Conservation (phyloP, 345 rosid genomes). For the Citrus medica region DNA sequence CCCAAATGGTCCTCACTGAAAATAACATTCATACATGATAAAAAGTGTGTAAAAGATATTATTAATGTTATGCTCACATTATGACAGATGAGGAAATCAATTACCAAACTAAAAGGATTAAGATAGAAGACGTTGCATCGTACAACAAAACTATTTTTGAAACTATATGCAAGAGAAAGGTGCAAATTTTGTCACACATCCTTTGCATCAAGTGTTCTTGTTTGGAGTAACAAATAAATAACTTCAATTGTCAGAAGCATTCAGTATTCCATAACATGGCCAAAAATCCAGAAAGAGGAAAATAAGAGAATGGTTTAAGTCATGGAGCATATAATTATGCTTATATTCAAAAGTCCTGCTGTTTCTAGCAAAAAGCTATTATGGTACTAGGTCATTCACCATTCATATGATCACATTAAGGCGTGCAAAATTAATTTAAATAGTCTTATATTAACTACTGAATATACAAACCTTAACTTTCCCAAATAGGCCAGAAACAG, state of each 20-base stretch:
- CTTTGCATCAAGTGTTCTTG: not conserved
- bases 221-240: not conserved
- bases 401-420: not conserved
- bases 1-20: slow-evolving; percentile 34
- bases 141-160: not conserved
- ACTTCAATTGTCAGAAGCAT: not conserved
- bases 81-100: not conserved
- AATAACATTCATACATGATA: slow-evolving; percentile 6
- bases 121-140: not conserved
- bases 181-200: not conserved
- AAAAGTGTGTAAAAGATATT: not conserved
- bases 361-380: not conserved
- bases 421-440: slow-evolving; percentile 2
- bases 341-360: not conserved
- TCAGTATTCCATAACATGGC: not conserved
- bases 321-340: not conserved
- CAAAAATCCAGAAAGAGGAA: not conserved
- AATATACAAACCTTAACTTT: too few relatives aligned
- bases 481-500: too few relatives aligned
- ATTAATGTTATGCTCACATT: not conserved
- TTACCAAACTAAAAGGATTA: not conserved
- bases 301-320: not conserved
- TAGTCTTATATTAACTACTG: not conserved
- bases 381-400: not conserved
- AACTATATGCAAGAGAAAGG: not conserved